Conservation (phyloP, 1,284 basidiomycete species). For the Apiotrichum laibachii region DNA sequence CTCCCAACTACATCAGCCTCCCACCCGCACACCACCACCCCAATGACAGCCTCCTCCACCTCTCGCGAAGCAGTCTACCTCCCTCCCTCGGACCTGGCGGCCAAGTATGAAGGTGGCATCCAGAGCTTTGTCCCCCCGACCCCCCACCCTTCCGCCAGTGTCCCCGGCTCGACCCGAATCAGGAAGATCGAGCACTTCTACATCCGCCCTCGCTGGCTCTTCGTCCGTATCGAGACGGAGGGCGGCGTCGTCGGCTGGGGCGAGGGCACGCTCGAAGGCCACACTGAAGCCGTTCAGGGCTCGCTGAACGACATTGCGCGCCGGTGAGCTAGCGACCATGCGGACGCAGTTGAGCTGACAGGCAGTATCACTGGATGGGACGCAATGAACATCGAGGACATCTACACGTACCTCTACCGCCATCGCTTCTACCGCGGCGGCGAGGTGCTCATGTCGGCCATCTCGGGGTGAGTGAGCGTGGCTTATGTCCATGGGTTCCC, state of each 20-base stretch:
- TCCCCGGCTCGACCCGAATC: conserved; percentile 32
- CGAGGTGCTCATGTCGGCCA: conserved; percentile 63
- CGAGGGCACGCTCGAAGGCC: conserved; percentile 51
- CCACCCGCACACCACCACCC: too few species aligned
- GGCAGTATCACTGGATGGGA: conserved; percentile 57
- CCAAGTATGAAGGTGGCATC: conserved; percentile 40
- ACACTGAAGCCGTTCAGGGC: conserved; percentile 74
- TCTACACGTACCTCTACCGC: conserved; percentile 58
- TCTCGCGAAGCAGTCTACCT: conserved; percentile 37
- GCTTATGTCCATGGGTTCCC: too few species aligned
- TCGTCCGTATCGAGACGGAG: conserved; percentile 67
- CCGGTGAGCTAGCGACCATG: conserved; percentile 49
- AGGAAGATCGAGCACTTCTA: conserved; percentile 59
- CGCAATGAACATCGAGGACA: conserved; percentile 67
- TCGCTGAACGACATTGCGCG: conserved; percentile 63
- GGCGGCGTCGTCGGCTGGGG: conserved; percentile 67
- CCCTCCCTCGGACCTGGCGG: conserved; percentile 40
- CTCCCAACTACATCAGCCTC: too few species aligned
- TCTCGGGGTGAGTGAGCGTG: conserved; percentile 27
- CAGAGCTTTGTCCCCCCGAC: conserved; percentile 26
- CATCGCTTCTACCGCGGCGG: conserved; percentile 71
- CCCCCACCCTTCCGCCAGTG: conserved; percentile 30
- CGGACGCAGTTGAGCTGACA: conserved; percentile 6
- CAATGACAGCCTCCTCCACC: neutral
- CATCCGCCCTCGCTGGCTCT: conserved; percentile 71